These are phyloP conservation scores for Trichoderma citrinoviride DNA, from an alignment of 2,329 filamentous ascomycete genomes.

Conservation along the genomic window DNA sequence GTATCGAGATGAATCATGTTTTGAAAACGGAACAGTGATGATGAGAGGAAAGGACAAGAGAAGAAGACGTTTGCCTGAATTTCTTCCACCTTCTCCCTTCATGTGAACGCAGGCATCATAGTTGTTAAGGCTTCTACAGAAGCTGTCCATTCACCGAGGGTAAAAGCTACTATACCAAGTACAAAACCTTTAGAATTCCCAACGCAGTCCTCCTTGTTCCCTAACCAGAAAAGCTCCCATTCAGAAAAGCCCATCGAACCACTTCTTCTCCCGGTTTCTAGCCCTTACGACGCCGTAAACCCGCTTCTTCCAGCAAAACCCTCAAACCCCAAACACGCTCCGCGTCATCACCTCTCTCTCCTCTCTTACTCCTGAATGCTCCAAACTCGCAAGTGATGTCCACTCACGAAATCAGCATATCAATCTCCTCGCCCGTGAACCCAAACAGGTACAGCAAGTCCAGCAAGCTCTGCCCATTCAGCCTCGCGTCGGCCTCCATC, in stretches of 20 bases:
- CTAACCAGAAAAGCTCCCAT: background rate
- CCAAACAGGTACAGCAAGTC: conserved; percentile 75
- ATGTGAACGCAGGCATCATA: background rate
- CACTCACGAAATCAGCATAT: conserved; percentile 26
- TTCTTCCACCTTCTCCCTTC: background rate
- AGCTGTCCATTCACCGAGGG: too few relatives aligned
- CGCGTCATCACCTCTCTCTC: background rate
- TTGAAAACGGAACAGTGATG: background rate
- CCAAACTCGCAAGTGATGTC: too few relatives aligned
- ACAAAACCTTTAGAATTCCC: too few relatives aligned
- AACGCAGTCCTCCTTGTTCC: background rate
- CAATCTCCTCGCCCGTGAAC: conserved; percentile 60
- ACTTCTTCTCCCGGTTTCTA: background rate
- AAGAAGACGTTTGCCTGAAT: background rate
- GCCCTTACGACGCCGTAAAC: background rate
- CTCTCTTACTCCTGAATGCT: too few relatives aligned
- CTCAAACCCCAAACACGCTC: background rate
- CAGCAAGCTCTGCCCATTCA: conserved; percentile 68
- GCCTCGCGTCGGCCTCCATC: conserved; percentile 67
- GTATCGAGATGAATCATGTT: background rate
- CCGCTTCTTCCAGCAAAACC: background rate
- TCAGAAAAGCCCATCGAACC: background rate
- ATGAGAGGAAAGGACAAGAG: background rate
- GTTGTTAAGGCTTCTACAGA: too few relatives aligned
- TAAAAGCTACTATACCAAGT: too few relatives aligned